Evolutionary conservation across 148 eudicot species (phyloP), one percentile per base, ranked within the genome.

Genomic region (Fagopyrum homotropicum): DNA sequence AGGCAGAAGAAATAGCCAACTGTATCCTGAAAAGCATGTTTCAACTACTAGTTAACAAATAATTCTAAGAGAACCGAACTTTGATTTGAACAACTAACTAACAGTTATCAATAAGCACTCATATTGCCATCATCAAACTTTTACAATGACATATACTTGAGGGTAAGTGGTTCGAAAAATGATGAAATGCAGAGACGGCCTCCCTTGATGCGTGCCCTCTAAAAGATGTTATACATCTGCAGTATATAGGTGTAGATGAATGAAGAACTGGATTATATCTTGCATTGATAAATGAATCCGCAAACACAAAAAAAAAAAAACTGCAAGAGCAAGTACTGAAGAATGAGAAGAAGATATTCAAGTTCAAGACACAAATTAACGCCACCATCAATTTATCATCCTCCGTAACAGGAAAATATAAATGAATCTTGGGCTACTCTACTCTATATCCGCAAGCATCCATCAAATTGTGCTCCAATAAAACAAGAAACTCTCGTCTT

Each of bases 1-100:
- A 95, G 77, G 80, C 99, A 95, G 77, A 95, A 95, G 90, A 95
- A 90, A 78, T 92, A 95, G 50, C 97, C 99, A 69, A 85, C 86
- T 60, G 86, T 66, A 50, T 95, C 99, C 99, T 95, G 98, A 81
- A 88, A 52, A 55, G 7, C 71, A 43, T 14, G 45, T 40, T 66
- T 4, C 43, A 7, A 14, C 47, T 12, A 40, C 47, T 66, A 5
- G 71, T 66, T 40, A 66, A 40, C 45, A 66, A 4, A 40, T 35
- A 15, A 5, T 40, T 66, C 46, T 6, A 40, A 14, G 71, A 5
- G 47, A 66, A 17, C 45, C 29, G 10, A 59, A 7, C 9, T 22
- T 7, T 59, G 26, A 56, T 22, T 7, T 59, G 26, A 56, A 15
- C 22, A 56, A 56, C 61, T 56, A 56, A 26, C 7, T 5, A 59